Base-by-base conservation (phyloP, 1,284 basidiomycete genomes). In the Irpex lacteus region DNA sequence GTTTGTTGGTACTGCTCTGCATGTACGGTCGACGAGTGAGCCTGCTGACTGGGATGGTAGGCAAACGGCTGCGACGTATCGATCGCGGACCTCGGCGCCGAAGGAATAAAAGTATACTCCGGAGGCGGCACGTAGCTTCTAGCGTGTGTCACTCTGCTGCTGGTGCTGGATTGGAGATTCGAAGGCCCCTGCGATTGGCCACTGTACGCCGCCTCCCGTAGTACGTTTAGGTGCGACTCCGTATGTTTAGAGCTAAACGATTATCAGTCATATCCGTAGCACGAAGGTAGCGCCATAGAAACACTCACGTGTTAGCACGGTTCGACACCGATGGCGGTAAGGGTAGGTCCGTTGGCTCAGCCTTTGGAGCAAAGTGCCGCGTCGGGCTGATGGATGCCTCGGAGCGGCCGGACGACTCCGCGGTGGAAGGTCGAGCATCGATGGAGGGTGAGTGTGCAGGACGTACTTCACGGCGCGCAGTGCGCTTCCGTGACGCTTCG, bases 331-430 rank as follows among this genome's bases (percentile, higher is more conserved):
- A 74, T 5, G 84, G 80, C 36, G 86, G 78, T 36, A 86, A 72
- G 63, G 77, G 81, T 61, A 85, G 74, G 65, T 89, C 87, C 61
- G 75, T 65, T 61, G 81, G 79, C 37, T 77, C 78, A 57, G 82
- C 80, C 66, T 80, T 80, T 26, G 88, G 85, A 1, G 85, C 85
- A 66, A 77, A 81, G 63, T 87, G 84, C 59, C 87, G 81, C 32
- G 84, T 87, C 5, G 88, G 86, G 53, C 88, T 88, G 11, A 88
- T 87, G 52, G 67, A 66, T 1, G 52, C 86, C 60, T 87, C 86
- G 11, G 87, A 88, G 21, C 86, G 63, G n/a, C 84, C 83, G 5
- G 87, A 86, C 32, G 86, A 88, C 19, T 82, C 83, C 8, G 87
- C 85, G 13, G 88, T 89, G 1, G 86, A 89, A 11, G 87, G 86